These are phyloP conservation scores for Epichloe uncinata DNA, from an alignment of 2,329 filamentous ascomycete genomes.

Conservation along the genomic window DNA sequence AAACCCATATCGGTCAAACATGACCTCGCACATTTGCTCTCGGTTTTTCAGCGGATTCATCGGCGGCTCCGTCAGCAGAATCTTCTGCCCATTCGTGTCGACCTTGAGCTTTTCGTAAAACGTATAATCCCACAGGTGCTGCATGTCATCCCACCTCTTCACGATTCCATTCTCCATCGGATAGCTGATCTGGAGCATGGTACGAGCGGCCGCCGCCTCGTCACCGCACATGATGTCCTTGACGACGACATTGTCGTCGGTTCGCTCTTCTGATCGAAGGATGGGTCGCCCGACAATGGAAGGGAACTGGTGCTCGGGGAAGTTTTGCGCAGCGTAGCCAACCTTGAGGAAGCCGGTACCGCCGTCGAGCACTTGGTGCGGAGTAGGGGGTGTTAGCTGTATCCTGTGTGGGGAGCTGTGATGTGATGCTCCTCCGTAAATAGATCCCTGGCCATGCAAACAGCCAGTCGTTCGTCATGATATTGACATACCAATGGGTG, in stretches of 20 bases:
- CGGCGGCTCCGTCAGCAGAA: slow-evolving; percentile 89
- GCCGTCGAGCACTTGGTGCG: slow-evolving; percentile 85
- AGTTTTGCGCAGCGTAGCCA: slow-evolving; percentile 98
- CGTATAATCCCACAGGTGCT: slow-evolving; percentile 98
- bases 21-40: slow-evolving; percentile 97
- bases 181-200: slow-evolving; percentile 97
- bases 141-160: slow-evolving; percentile 99
- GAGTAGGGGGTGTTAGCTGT: slow-evolving; percentile 2
- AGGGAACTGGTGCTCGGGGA: slow-evolving; percentile 96
- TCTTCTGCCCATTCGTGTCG: slow-evolving; percentile 85
- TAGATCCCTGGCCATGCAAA: neutral
- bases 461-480: slow-evolving; percentile 10
- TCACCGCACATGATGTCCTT: slow-evolving; percentile 99
- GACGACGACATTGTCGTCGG: slow-evolving; percentile 48
- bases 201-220: slow-evolving; percentile 87
- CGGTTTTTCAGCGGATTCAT: slow-evolving; percentile 97
- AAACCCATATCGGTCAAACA: slow-evolving; percentile 96
- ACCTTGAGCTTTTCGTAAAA: slow-evolving; percentile 96
- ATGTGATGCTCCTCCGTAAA: neutral
- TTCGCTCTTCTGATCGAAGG: slow-evolving; percentile 83
- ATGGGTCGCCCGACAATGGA: slow-evolving; percentile 97
- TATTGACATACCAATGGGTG: slow-evolving; percentile 38
- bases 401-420: neutral
- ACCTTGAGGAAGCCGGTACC: slow-evolving; percentile 99
- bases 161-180: slow-evolving; percentile 99